Evolutionary conservation across 805 yeast genomes (phyloP), one percentile per base, ranked within the genome.

Genomic region (Candida tammaniensis): DNA sequence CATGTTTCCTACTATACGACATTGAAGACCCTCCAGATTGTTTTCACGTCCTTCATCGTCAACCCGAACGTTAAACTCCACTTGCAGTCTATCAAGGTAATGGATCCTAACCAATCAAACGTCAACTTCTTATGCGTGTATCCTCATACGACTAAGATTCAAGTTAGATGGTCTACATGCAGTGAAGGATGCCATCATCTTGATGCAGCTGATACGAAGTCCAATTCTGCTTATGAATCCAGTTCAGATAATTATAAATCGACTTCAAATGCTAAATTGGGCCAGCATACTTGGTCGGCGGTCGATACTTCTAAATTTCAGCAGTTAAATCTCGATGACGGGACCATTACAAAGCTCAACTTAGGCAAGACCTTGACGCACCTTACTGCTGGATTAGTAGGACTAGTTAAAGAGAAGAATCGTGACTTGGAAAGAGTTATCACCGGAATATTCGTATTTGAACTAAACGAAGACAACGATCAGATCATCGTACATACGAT

Each of bases 361-460:
- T 25, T 54, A 12, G 37, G 57, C 0, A 37, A 48, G 8, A 47
- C 61, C 7, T 28, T 63, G 7, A 38, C 58, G 1, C 59, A 57
- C 27, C 42, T 59, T 29, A 57, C 65, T 7, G 46, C 53, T 16
- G 64, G 62, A 3, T 43, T 65, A 21, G 53, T 60, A 10, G 68
- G 67, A 7, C 47, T 67, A 34, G 53, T 51, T 12, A 52, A 51
- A 33, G 56, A 50, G 33, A 23, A 26, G 7, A 41, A 40, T 15
- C 46, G 48, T 27, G 51, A 53, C 25, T 42, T 64, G 23, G 73
- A 74, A 39, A 44, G 78, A 26, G 58, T 70, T 3, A 52, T 67
- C 4, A 58, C 61, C 35, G 91, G 89, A 1, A 53, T 78, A 3
- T 82, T 82, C 47, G 66, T 80, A 6, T 82, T 82, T 49, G 89